Evolutionary conservation across 2,329 filamentous ascomycete genomes (phyloP), one percentile per base, ranked within the genome.

Genomic region (Colletotrichum costaricense): DNA sequence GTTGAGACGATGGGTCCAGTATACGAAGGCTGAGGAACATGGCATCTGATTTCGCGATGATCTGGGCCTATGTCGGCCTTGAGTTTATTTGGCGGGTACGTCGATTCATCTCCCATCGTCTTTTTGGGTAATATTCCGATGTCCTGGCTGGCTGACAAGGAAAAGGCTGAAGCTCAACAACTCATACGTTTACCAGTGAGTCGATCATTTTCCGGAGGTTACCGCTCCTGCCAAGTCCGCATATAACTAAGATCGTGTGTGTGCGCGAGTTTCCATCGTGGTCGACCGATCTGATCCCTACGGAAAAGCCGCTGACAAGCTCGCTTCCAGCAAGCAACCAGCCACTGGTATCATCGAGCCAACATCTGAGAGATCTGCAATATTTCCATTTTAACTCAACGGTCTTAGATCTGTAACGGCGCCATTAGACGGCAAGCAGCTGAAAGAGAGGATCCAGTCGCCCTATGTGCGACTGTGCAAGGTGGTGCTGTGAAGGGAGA

Each of bases 371-470:
- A 63, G 62, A 74, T 67, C 54, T 67, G 46, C 46, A 57, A 24
- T 7, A 14, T 22, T 9, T 9, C 75, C 26, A 19, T 52, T 35
- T 28, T 54, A 24, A 56, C 7, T 16, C 14, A 6, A 26, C 5
- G n/a, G 55, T 73, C 70, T 73, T 77, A 76, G 63, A 76, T 71
- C 62, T 69, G 42, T 62, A 49, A 72, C 67, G 54, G 75, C 72
- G 42, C 75, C 56, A 58, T 69, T 19, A 77, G 76, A 49, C 80
- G 76, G 79, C 78, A 76, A 54, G 63, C 75, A 22, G 54, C 74
- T 52, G 77, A 76, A 5, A 77, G 80, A 22, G 8, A 49, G 42
- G 69, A 79, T 78, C 1, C 67, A 77, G 1, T 80, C 79, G 2
- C 74, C 80, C 2, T 82, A 49, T 49, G 42, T 49, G 19, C 42